These are phyloP conservation scores for Fusarium chuoi DNA, from an alignment of 2,329 filamentous ascomycete species.

Conservation along the genomic window DNA sequence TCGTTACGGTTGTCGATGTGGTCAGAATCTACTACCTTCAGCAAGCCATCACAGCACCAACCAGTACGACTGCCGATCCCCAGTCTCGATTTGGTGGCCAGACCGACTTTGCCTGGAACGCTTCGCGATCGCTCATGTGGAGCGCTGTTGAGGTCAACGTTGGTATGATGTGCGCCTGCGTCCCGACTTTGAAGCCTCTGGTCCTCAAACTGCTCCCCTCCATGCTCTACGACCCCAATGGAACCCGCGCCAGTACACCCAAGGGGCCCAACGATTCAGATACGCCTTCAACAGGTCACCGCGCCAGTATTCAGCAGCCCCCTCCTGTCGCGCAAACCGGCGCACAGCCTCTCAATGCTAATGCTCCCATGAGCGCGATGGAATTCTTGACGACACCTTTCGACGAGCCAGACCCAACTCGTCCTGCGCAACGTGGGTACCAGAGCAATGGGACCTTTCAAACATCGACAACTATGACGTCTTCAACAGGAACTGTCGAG, in stretches of 20 bases:
- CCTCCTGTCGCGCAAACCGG: constrained; percentile 35
- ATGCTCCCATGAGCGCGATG: constrained; percentile 51
- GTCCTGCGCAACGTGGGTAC: constrained; percentile 14
- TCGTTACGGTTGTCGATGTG: constrained; percentile 88
- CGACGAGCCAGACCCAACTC: constrained; percentile 32
- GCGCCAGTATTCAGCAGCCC: constrained; percentile 40
- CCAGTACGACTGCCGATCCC: constrained; percentile 49
- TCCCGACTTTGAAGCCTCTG: constrained; percentile 91
- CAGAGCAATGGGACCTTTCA: constrained; percentile 18
- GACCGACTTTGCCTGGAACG: constrained; percentile 74
- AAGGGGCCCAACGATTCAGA: constrained; percentile 49
- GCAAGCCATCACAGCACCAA: constrained; percentile 66
- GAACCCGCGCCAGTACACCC: constrained; percentile 47
- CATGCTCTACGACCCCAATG: constrained; percentile 64
- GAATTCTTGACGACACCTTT: constrained; percentile 61
- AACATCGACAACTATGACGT: constrained; percentile 49
- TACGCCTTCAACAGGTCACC: constrained; percentile 38
- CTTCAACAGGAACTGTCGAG: constrained; percentile 49
- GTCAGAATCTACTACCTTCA: constrained; percentile 91
- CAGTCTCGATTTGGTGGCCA: constrained; percentile 62
- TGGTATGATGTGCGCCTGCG: constrained; percentile 88
- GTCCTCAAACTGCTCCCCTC: constrained; percentile 71
- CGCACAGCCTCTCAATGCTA: constrained; percentile 38
- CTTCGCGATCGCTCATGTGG: constrained; percentile 91
- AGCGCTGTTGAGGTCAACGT: constrained; percentile 91